Percentiles rank a stretch among this genome's conserved stretches.
phyloP scores from a whole-genome alignment of 257 asterid genomes.

The Salvia miltiorrhiza region DNA sequence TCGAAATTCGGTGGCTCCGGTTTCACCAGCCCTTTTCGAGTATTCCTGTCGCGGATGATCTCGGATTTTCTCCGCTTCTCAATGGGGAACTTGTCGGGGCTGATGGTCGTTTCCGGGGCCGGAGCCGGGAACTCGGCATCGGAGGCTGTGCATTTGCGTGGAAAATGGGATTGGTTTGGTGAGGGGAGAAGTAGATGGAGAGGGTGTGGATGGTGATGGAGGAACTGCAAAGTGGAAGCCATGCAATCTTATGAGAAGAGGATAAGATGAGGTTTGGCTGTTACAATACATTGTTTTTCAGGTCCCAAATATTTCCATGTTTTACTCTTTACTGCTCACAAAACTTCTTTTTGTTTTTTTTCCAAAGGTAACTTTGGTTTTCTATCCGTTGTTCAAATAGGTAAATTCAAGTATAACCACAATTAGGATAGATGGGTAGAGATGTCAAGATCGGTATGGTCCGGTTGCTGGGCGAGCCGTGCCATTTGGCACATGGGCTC shows the following conservation, averaged over 20 bases:
- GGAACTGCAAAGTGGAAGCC: constrained; percentile 51
- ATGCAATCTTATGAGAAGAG: not conserved
- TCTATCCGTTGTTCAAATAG: too few species aligned
- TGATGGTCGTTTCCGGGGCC: constrained; percentile 44
- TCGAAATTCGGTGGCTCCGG: constrained; percentile 79
- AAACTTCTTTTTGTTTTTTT: too few species aligned
- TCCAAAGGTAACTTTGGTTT: too few species aligned
- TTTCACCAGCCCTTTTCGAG: constrained; percentile 41
- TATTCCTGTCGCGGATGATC: constrained; percentile 53
- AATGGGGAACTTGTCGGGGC: constrained; percentile 63
- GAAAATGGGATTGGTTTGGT: constrained; percentile 17
- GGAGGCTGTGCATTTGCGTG: constrained; percentile 42
- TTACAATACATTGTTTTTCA: not conserved
- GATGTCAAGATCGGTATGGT: too few species aligned
- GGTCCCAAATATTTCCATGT: not conserved
- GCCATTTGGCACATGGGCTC: too few species aligned
- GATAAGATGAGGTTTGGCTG: not conserved
- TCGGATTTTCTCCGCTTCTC: constrained; percentile 65
- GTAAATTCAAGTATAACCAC: not conserved
- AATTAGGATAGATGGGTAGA: too few species aligned
- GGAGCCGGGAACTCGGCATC: constrained; percentile 48
- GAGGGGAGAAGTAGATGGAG: constrained; percentile 21
- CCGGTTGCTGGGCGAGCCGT: too few species aligned
- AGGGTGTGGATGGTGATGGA: constrained; percentile 27
- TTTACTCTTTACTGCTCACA: not conserved